Percentiles rank a stretch among this genome's conserved stretches.
phyloP scores from a whole-genome alignment of 75 land plant species.

The Azolla pinnata region DNA sequence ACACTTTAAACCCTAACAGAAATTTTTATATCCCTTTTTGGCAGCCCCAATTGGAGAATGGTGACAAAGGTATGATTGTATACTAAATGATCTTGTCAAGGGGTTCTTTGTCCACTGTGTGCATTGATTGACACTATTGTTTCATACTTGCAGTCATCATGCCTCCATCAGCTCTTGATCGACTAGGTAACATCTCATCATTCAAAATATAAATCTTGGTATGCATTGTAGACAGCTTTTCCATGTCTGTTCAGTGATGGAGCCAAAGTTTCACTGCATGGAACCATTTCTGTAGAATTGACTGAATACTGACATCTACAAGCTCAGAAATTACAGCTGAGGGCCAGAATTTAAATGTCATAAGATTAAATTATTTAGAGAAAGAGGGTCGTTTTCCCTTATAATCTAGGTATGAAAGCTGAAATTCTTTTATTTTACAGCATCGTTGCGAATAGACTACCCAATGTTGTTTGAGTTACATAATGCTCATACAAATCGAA shows the following conservation, averaged over 20 bases:
- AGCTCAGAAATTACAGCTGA: no score
- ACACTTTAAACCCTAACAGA: no score
- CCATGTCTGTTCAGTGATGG: no score
- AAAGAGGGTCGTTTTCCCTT: no score
- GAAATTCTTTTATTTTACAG: conserved; percentile 10
- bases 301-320: no score
- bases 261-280: no score
- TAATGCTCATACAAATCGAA: conserved; percentile 14
- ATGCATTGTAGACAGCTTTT: no score
- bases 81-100: neutral
- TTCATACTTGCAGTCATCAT: conserved; percentile 54
- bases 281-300: no score
- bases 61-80: conserved; percentile 58
- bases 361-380: no score
- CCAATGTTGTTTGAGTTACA: conserved; percentile 26
- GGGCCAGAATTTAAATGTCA: no score
- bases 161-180: conserved; percentile 92
- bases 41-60: conserved; percentile 84
- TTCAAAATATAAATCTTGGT: no score
- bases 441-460: conserved; percentile 24
- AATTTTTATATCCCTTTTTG: conserved; percentile 13
- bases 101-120: neutral
- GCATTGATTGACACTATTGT: neutral
- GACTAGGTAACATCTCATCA: conserved; percentile 57
- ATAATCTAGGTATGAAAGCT: no score